Evolutionary conservation across 1,284 basidiomycete species (phyloP), one percentile per base, ranked within the genome.

Genomic region (Cutaneotrichosporon spelunceum): DNA sequence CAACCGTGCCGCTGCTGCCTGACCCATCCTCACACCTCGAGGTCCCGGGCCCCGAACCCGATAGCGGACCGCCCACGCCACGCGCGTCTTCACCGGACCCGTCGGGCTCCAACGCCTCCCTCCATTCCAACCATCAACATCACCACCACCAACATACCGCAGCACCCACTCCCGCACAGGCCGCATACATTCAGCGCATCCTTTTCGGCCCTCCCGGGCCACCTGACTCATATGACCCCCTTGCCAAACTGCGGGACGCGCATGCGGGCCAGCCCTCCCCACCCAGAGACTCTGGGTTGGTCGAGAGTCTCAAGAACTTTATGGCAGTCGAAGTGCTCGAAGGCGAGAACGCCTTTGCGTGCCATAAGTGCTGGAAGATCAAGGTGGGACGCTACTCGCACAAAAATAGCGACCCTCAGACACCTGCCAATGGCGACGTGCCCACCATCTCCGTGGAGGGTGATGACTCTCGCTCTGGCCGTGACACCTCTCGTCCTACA

Each of bases 291-390:
- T 69, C 64, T 6, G 82, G 82, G 23, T 67, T 85, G 14, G 76
- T 82, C 53, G 79, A 81, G 60, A 91, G 89, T 65, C 78, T 97
- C 62, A 83, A 87, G 63, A 84, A 89, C 77, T 97, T 97, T 76
- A 96, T 92, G 0, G 83, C 87, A 4, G 92, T 95, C 23, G 93
- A 97, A 73, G 85, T 92, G 8, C 80, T 97, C 30, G 91, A 96
- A 67, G 92, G 91, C 1, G 92, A 95, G 68, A 96, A 97, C 71
- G 89, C 88, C 80, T 94, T 96, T 64, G 91, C 92, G 0, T 97
- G 93, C 76, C 84, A 89, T 68, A 84, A 88, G 60, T 97, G 93
- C 79, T 97, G 93, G 93, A 91, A 92, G 79, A 68, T 76, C 68
- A 77, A 78, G 64, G 70, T 69, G 30, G 76, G 77, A 6, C 61